A percentile compares a stretch with the other conserved stretches of the same genome.
Evolutionary conservation across 2,329 filamentous ascomycete species (phyloP).

Genomic region (Cladorrhinum sp.): DNA sequence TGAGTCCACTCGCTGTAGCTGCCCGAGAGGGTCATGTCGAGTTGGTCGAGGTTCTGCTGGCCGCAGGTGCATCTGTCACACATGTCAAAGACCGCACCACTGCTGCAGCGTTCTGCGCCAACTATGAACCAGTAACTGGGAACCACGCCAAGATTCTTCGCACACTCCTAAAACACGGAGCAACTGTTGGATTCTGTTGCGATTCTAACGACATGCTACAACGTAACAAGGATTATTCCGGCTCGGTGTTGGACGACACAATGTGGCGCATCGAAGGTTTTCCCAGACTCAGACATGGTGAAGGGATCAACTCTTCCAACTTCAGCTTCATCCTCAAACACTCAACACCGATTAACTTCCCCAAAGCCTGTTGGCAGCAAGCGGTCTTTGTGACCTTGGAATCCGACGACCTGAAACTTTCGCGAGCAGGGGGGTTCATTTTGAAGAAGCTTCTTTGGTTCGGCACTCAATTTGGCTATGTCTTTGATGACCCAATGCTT

Average conservation of each 20-base stretch:
- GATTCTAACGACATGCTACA: not conserved
- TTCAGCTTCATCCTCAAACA: not conserved
- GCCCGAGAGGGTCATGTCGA: not conserved
- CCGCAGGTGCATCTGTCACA: not conserved
- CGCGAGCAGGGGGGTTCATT: not conserved
- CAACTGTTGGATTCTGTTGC: not conserved
- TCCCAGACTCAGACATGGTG: not conserved
- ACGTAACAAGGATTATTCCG: not conserved
- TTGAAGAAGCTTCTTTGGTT: not conserved
- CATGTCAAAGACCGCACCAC: not conserved
- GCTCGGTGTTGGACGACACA: not conserved
- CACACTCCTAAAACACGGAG: not conserved
- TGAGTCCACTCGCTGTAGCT: not conserved
- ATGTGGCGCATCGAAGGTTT: not conserved
- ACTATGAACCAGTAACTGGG: not conserved
- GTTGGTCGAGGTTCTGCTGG: not conserved
- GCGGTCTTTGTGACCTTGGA: not conserved
- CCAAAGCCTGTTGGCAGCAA: conserved; percentile 2
- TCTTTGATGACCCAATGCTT: not conserved
- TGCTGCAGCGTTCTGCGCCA: not conserved
- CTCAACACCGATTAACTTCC: not conserved
- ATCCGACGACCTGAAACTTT: not conserved
- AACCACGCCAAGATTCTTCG: not conserved
- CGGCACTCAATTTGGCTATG: not conserved
- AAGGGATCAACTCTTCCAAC: not conserved